phyloP scores from a whole-genome alignment of 2,329 filamentous ascomycete genomes.

The Calonectria naviculata region DNA sequence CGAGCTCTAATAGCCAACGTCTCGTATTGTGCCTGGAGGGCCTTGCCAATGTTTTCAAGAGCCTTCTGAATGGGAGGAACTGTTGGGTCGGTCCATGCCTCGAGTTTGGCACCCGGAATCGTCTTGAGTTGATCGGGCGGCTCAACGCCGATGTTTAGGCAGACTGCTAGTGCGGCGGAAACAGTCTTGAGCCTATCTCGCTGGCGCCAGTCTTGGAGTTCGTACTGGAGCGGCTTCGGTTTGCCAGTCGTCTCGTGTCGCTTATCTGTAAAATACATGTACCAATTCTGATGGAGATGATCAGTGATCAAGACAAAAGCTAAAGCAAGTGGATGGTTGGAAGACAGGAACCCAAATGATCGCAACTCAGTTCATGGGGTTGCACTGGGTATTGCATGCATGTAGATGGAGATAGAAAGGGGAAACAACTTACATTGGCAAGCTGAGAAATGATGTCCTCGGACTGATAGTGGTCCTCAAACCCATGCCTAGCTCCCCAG shows the following conservation, averaged over 20 bases:
- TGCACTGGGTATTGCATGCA: constrained; percentile 51
- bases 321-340: no score
- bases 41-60: constrained; percentile 94
- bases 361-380: not conserved
- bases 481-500: constrained; percentile 81
- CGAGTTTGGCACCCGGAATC: constrained; percentile 89
- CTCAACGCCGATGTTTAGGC: constrained; percentile 96
- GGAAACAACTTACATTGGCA: constrained; percentile 73
- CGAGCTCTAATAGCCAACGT: constrained; percentile 94
- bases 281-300: constrained; percentile 78
- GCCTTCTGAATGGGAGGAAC: constrained; percentile 83
- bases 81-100: constrained; percentile 97
- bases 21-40: constrained; percentile 96
- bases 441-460: constrained; percentile 89
- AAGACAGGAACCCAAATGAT: constrained; percentile 11
- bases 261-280: constrained; percentile 99
- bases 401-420: constrained; percentile 26
- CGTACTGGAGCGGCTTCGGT: constrained; percentile 74
- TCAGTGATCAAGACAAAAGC: constrained; percentile 22
- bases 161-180: constrained; percentile 92
- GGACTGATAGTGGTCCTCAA: constrained; percentile 91
- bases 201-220: constrained; percentile 96
- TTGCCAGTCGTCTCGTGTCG: constrained; percentile 95
- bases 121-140: constrained; percentile 98
- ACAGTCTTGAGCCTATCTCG: constrained; percentile 96